phyloP scores from a whole-genome alignment of 108 stramenopile genomes.

The Cyclotella sp. region DNA sequence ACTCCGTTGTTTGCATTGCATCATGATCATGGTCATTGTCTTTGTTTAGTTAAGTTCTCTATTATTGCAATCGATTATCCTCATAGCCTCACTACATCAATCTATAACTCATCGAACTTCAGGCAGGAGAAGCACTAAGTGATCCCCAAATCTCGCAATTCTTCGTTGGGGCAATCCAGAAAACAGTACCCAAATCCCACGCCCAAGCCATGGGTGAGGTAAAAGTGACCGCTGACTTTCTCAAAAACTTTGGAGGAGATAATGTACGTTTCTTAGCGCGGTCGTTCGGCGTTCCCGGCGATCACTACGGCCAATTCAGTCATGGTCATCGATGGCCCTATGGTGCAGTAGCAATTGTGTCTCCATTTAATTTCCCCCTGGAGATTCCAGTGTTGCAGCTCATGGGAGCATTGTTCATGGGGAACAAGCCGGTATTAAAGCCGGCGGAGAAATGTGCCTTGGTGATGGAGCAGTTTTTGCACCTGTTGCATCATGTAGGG shows the following conservation, averaged over 20 bases:
- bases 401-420: slow-evolving; percentile 99
- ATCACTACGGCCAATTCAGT: slow-evolving; percentile 95
- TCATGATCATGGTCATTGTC: too few relatives aligned
- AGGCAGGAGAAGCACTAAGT: slow-evolving; percentile 80
- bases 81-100: neutral
- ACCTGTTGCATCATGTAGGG: slow-evolving; percentile 91
- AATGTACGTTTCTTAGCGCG: slow-evolving; percentile 92
- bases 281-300: slow-evolving; percentile 90
- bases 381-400: slow-evolving; percentile 96
- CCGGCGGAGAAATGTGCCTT: slow-evolving; percentile 87
- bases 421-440: slow-evolving; percentile 95
- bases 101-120: neutral
- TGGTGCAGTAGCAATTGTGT: slow-evolving; percentile 93
- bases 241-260: slow-evolving; percentile 94
- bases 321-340: slow-evolving; percentile 97
- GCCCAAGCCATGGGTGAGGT: slow-evolving; percentile 93
- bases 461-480: slow-evolving; percentile 96
- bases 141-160: slow-evolving; percentile 86
- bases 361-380: slow-evolving; percentile 97
- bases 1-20: too few relatives aligned
- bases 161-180: slow-evolving; percentile 89
- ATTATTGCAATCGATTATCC: neutral
- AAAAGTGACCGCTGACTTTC: slow-evolving; percentile 80
- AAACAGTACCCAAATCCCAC: slow-evolving; percentile 94
- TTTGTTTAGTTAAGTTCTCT: too few relatives aligned